Evolutionary conservation across 805 yeast species (phyloP), one percentile per base, ranked within the genome.

Genomic region (Candida xiaguanensis): DNA sequence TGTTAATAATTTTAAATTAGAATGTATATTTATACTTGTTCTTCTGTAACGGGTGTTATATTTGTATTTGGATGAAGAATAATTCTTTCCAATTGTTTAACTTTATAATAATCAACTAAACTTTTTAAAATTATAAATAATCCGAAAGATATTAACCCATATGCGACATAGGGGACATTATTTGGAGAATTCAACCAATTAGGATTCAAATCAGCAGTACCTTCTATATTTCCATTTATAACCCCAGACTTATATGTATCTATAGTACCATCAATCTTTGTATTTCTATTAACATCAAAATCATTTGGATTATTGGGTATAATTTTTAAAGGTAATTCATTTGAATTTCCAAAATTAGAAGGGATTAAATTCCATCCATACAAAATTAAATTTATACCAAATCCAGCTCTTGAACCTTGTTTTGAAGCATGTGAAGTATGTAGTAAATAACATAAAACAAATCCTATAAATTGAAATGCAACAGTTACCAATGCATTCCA

Each of bases 361-460:
- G 74, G 73, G 8, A 65, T 52, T 44, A 61, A 51, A 35, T 53
- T 53, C 51, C 55, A 63, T 7, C 72, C 95, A 47, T 81, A 79
- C 39, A 82, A 77, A 38, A 91, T 68, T 46, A 93, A 75, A 0
- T 96, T 88, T 44, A 85, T 56, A 2, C 98, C 98, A 41, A 93
- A 65, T 0, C 99, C 99, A 14, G 91, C 85, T 45, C 95, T 71
- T 1, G 97, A 83, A 2, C 99, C 99, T 53, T 90, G 90, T 56
- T 87, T 88, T 3, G 97, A 95, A 4, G 98, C 97, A 58, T 93
- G 99, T 2, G 97, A 86, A 1, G 98, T 91, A 61, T 93, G 98
- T 39, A 93, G 69, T 32, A 91, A 66, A 56, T 90, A 93, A 6
- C 98, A 90, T 40, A 91, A 71, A 30, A 93, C 70, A 62, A 93